A percentile compares a stretch with the other conserved stretches of the same genome.
Conservation (phyloP, 2,329 filamentous ascomycete species). For the Ophiostoma novo-ulmi region DNA sequence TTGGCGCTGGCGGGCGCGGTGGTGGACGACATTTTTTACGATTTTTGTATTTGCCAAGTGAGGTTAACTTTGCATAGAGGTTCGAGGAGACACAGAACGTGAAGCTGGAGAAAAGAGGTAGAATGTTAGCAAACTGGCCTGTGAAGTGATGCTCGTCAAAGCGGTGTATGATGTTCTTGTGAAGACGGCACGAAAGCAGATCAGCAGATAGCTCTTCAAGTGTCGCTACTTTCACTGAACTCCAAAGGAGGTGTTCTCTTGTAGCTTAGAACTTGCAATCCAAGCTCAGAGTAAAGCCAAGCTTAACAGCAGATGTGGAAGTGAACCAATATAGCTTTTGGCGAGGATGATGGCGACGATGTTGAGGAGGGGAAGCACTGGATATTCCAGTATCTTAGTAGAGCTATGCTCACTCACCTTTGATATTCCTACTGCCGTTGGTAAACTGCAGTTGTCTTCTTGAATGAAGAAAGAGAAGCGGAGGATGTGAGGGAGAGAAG, state of each 20-base stretch:
- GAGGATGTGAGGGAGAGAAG: conserved; percentile 11
- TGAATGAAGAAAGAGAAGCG: conserved; percentile 1
- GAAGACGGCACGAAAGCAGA: neutral
- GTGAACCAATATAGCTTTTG: neutral
- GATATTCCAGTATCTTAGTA: neutral
- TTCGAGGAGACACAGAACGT: neutral
- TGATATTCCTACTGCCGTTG: conserved; percentile 3
- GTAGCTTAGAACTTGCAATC: neutral
- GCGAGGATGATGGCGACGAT: neutral
- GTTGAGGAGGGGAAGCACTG: neutral
- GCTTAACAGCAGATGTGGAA: neutral
- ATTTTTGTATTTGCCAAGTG: conserved; percentile 13
- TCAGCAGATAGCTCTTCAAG: no score
- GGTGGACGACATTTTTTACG: conserved; percentile 50
- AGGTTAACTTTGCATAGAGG: conserved; percentile 11
- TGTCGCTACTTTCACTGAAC: neutral
- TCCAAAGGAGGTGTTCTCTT: neutral
- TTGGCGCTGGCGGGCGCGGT: conserved; percentile 48
- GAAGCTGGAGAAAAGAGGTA: neutral
- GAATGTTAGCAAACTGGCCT: neutral
- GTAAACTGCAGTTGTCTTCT: conserved; percentile 11
- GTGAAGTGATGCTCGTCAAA: neutral
- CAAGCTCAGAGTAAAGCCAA: neutral
- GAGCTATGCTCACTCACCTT: conserved; percentile 3
- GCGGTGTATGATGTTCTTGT: neutral